Conservation (phyloP, 106 monocot genomes). For the Dioscorea dumetorum region DNA sequence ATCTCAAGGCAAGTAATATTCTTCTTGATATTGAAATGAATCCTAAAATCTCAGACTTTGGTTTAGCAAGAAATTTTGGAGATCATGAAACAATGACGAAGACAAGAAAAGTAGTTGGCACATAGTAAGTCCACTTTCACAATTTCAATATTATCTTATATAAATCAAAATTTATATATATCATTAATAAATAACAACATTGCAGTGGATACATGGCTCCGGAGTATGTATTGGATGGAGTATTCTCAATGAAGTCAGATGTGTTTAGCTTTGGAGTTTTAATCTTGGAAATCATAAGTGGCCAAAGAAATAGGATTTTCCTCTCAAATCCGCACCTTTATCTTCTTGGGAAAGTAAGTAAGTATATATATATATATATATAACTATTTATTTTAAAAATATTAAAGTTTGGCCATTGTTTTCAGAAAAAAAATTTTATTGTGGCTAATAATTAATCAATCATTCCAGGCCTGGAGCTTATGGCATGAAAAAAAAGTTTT, state of each 20-base stretch:
- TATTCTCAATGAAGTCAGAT: conserved; percentile 31
- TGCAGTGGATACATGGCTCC: conserved; percentile 41
- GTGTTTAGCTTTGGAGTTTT: conserved; percentile 34
- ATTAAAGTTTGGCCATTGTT: too few species aligned
- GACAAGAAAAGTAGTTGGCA: conserved; percentile 13
- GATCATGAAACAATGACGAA: conserved; percentile 3
- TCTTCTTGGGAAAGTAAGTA: conserved; percentile 15
- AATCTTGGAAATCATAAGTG: conserved; percentile 31
- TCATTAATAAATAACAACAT: neutral
- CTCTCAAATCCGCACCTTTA: neutral
- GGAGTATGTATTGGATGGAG: conserved; percentile 26
- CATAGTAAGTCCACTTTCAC: conserved; percentile 16
- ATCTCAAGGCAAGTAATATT: conserved; percentile 11
- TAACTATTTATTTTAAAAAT: too few species aligned
- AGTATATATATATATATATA: neutral
- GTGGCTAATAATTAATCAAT: neutral
- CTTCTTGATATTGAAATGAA: conserved; percentile 22
- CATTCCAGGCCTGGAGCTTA: conserved; percentile 23
- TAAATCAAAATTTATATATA: neutral
- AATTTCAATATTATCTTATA: too few species aligned
- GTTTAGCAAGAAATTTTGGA: conserved; percentile 15
- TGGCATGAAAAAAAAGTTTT: conserved; percentile 21
- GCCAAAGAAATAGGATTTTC: neutral
- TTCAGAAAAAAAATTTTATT: neutral
- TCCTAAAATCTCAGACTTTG: conserved; percentile 32